Conservation (phyloP, 345 rosid species). For the Pistacia vera region DNA sequence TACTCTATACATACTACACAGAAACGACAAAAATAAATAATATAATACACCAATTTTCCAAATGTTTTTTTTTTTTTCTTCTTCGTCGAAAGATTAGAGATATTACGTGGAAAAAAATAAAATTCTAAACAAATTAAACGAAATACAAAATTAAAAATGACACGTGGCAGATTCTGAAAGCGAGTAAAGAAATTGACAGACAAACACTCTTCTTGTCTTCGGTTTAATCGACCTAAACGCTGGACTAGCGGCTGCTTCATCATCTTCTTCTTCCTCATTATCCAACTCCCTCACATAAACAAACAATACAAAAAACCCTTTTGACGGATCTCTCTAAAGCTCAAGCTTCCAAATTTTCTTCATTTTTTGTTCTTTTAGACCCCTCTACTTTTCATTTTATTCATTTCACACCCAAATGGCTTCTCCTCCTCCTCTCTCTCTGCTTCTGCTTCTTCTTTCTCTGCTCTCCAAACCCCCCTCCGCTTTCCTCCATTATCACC, state of each 20-base stretch:
- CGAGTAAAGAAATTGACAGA: neutral
- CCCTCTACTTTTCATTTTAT: neutral
- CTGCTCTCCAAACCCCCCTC: slow-evolving; percentile 37
- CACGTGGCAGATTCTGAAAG: neutral
- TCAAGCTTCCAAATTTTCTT: neutral
- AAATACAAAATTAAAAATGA: neutral
- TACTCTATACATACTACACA: too few species aligned
- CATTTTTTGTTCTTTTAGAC: neutral
- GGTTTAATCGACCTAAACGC: slow-evolving; percentile 44
- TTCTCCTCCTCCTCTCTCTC: slow-evolving; percentile 57
- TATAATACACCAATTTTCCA: too few species aligned
- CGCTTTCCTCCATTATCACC: slow-evolving; percentile 25
- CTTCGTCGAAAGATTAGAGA: too few species aligned
- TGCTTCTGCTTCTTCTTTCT: slow-evolving; percentile 36
- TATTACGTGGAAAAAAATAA: neutral
- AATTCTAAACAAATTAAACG: neutral
- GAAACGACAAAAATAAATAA: too few species aligned
- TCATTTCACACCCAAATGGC: slow-evolving; percentile 16
- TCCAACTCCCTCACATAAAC: neutral
- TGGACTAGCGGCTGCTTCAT: neutral
- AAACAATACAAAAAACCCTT: neutral
- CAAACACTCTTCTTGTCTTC: slow-evolving; percentile 15
- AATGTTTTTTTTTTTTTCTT: too few species aligned
- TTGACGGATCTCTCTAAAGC: slow-evolving; percentile 17
- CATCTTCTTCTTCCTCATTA: neutral